phyloP scores from a whole-genome alignment of 139 green algal species.

The Micromonas commoda region DNA sequence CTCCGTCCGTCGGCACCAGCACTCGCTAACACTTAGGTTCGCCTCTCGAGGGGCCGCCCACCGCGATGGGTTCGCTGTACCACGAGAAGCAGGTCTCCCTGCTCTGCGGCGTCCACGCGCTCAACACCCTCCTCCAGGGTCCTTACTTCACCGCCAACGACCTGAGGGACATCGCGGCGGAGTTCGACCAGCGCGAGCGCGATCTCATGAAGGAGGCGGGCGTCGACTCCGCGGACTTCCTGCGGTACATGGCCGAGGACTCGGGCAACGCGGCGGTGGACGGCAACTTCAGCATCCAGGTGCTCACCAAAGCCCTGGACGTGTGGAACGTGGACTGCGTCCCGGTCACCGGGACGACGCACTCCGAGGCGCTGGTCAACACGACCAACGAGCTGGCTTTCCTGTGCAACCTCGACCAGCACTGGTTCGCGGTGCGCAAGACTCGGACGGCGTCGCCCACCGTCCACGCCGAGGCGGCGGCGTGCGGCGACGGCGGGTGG shows the following conservation, averaged over 20 bases:
- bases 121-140: slow-evolving; percentile 70
- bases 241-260: slow-evolving; percentile 46
- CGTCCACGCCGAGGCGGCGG: too few relatives aligned
- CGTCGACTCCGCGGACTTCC: slow-evolving; percentile 41
- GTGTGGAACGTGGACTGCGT: slow-evolving; percentile 51
- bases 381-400: slow-evolving; percentile 57
- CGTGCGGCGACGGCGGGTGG: slow-evolving; percentile 32
- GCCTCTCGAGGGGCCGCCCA: too few relatives aligned
- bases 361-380: slow-evolving; percentile 27
- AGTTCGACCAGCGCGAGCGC: slow-evolving; percentile 63
- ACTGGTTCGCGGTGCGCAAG: slow-evolving; percentile 71
- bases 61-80: slow-evolving; percentile 5
- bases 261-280: slow-evolving; percentile 56
- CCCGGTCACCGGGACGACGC: slow-evolving; percentile 39
- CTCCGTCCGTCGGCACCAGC: too few relatives aligned
- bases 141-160: slow-evolving; percentile 59
- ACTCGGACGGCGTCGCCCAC: too few relatives aligned
- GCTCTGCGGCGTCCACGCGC: slow-evolving; percentile 68
- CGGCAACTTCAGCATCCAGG: slow-evolving; percentile 75
- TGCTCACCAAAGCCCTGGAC: slow-evolving; percentile 59
- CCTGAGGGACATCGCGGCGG: slow-evolving; percentile 57
- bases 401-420: slow-evolving; percentile 77
- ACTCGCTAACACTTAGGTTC: too few relatives aligned
- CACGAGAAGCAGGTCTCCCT: not conserved
- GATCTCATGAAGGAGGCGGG: slow-evolving; percentile 49